Percentiles rank a stretch among this genome's conserved stretches.
Evolutionary conservation across 1,284 basidiomycete species (phyloP).

Genomic region (Heterobasidion annosum): DNA sequence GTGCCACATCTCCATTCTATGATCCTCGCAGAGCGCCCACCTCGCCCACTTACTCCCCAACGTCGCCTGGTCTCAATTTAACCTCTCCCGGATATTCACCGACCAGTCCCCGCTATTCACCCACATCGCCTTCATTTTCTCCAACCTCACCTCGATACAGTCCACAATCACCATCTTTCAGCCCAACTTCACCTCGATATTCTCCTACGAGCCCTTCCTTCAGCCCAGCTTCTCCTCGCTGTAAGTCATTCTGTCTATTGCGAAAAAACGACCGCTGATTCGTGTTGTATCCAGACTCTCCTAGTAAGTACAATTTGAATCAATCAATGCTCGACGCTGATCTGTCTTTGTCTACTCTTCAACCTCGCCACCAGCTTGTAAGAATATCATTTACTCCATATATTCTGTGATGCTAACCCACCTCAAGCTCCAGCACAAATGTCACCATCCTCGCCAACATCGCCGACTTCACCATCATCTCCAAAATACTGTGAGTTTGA

Average conservation of each 20-base stretch:
- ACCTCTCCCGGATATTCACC: constrained; percentile 84
- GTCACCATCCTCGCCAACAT: constrained; percentile 79
- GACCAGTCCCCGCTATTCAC: constrained; percentile 81
- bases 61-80: constrained; percentile 70
- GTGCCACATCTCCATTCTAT: constrained; percentile 72
- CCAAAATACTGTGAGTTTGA: constrained; percentile 75
- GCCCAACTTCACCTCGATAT: constrained; percentile 77
- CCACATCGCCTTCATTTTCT: constrained; percentile 80
- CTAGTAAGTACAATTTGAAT: constrained; percentile 43
- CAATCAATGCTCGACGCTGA: constrained; percentile 11
- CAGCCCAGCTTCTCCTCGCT: constrained; percentile 79
- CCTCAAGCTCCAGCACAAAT: constrained; percentile 58
- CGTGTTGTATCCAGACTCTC: constrained; percentile 50
- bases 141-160: constrained; percentile 80
- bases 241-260: constrained; percentile 34
- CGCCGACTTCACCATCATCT: constrained; percentile 75
- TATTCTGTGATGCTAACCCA: constrained; percentile 5
- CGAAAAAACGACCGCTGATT: constrained; percentile 18
- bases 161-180: constrained; percentile 78
- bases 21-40: constrained; percentile 60
- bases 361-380: constrained; percentile 40
- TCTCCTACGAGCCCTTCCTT: constrained; percentile 83
- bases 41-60: constrained; percentile 83
- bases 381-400: constrained; percentile 18
- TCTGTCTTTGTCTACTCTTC: constrained; percentile 13